A percentile compares a stretch with the other conserved stretches of the same genome.
Conservation (phyloP, 108 stramenopile genomes). For the Schizochytrium sp. region DNA sequence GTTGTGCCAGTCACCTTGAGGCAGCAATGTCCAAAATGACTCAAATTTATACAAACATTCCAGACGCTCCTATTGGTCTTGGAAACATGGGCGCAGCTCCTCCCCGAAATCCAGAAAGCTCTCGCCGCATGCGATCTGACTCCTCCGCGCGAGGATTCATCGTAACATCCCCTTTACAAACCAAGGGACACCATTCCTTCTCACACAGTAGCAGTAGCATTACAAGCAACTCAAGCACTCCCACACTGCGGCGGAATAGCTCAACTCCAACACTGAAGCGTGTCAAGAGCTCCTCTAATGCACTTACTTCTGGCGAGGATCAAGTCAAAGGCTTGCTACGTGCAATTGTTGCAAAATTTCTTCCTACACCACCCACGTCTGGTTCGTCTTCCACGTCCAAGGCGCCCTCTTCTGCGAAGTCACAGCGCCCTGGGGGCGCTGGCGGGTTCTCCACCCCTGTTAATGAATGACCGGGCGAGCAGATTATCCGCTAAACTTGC, state of each 20-base stretch:
- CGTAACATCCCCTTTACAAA: too few species aligned
- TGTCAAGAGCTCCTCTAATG: background rate
- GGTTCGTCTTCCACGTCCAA: background rate
- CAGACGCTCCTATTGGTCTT: background rate
- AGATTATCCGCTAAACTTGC: too few species aligned
- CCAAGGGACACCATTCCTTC: too few species aligned
- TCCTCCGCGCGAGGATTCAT: background rate
- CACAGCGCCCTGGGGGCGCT: too few species aligned
- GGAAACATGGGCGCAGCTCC: background rate
- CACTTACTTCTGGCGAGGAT: background rate
- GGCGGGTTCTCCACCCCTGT: too few species aligned
- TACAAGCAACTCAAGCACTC: background rate
- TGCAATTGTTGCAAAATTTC: background rate
- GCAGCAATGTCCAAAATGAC: background rate
- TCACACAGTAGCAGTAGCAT: too few species aligned
- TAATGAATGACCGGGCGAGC: too few species aligned
- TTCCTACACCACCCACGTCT: background rate
- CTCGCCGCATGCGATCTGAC: background rate
- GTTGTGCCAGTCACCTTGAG: conserved; percentile 27
- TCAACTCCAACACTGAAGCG: background rate
- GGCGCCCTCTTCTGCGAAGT: too few species aligned
- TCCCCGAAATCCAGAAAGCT: background rate
- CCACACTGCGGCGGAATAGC: background rate
- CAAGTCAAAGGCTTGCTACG: background rate
- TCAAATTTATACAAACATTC: background rate